Conservation (phyloP, 768 basidiomycete species). For the Leucocoprinus birnbaumii region DNA sequence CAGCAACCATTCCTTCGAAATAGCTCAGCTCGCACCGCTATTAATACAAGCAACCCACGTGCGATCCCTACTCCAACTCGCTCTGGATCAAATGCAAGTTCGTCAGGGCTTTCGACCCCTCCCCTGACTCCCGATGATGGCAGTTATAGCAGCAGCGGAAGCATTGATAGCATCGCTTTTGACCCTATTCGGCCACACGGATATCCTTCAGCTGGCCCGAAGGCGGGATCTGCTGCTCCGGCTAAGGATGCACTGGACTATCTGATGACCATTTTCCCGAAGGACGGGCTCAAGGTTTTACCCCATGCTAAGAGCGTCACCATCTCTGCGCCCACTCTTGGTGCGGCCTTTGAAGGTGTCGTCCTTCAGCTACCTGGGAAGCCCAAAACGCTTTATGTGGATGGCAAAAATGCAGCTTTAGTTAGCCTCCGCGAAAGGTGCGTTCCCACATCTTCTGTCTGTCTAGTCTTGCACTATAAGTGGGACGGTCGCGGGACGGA, state of each 20-base stretch:
- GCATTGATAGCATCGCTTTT: conserved; percentile 32
- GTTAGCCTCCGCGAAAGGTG: conserved; percentile 85
- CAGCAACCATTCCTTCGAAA: conserved; percentile 1
- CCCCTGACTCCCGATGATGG: conserved; percentile 76
- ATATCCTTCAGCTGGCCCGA: not conserved
- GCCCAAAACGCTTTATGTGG: conserved; percentile 78
- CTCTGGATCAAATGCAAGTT: conserved; percentile 40
- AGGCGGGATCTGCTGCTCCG: not conserved
- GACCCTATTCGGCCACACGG: conserved; percentile 36
- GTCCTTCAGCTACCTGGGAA: conserved; percentile 71
- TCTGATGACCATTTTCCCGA: conserved; percentile 76
- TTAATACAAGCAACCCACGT: conserved; percentile 1
- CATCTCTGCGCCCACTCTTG: conserved; percentile 67
- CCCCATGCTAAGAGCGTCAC: conserved; percentile 74
- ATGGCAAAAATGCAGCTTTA: conserved; percentile 77
- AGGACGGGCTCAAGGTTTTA: conserved; percentile 61
- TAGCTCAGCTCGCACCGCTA: not conserved
- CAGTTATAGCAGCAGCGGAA: conserved; percentile 38
- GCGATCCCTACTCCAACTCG: conserved; percentile 21
- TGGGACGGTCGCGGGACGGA: conserved; percentile 5
- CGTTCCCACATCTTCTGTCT: conserved; percentile 15
- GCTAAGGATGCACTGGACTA: conserved; percentile 69
- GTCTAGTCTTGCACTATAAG: conserved; percentile 1
- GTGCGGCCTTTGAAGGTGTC: conserved; percentile 71
- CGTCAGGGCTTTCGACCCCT: conserved; percentile 61